phyloP scores from a whole-genome alignment of 768 basidiomycete genomes.

The Collybia mongolica region DNA sequence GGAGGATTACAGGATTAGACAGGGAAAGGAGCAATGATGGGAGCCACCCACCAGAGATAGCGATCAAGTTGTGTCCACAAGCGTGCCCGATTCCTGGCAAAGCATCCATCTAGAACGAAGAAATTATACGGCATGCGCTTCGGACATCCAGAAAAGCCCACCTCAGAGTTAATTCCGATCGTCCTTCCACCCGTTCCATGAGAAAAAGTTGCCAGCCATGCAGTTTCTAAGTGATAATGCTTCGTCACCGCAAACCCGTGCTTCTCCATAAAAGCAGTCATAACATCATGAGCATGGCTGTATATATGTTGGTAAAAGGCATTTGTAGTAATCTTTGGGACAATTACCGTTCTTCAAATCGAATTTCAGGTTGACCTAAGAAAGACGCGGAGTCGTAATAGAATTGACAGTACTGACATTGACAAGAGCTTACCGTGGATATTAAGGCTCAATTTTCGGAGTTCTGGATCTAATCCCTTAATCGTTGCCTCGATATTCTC shows the following conservation, averaged over 20 bases:
- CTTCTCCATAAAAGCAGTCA: constrained; percentile 64
- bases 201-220: constrained; percentile 70
- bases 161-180: constrained; percentile 80
- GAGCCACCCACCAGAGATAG: constrained; percentile 44
- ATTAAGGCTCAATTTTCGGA: constrained; percentile 64
- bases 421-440: constrained; percentile 55
- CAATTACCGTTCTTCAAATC: constrained; percentile 63
- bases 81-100: constrained; percentile 64
- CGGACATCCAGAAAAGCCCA: constrained; percentile 23
- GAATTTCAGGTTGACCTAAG: constrained; percentile 68
- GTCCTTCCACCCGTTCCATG: constrained; percentile 66
- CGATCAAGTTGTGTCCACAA: constrained; percentile 85
- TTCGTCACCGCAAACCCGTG: constrained; percentile 65
- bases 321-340: not conserved
- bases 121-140: not conserved
- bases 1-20: not conserved
- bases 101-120: constrained; percentile 56
- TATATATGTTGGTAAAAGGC: not conserved
- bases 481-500: constrained; percentile 60
- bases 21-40: not conserved
- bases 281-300: constrained; percentile 70
- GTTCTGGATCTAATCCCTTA: constrained; percentile 46
- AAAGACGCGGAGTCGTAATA: not conserved
- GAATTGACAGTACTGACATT: too few species aligned
- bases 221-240: constrained; percentile 66